Evolutionary conservation across 163 green algal species (phyloP), one percentile per base, ranked within the genome.

Genomic region (Chlorella variabilis): DNA sequence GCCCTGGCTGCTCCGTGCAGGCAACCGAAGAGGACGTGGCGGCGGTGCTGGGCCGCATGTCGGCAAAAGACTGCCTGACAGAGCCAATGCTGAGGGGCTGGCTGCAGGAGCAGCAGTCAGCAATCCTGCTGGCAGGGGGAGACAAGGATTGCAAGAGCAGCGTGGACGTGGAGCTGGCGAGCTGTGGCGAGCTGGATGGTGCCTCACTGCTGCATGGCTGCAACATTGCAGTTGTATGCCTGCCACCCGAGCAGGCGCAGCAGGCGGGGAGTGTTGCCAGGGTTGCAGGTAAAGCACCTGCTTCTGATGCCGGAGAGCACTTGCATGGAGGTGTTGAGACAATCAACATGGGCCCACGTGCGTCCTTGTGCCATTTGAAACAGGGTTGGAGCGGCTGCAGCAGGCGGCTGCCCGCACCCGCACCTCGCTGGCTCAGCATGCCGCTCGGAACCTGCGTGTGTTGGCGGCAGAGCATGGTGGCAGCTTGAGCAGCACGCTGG

Each of bases 1-100:
- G n/a, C n/a, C n/a, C n/a, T n/a, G n/a, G 21, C 20, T 36, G 20
- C 36, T 71, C 34, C 36, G 8, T 36, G 27, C 66, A 73, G 66
- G 66, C 38, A 5, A 73, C 39, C 18, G 67, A 15, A 25, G 39
- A 59, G 23, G 67, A 75, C 21, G 41, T 75, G 41, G 67, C 67
- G 3, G 67, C 67, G 3, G 6, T 56, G 41, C 67, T 75, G 67
- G 27, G 45, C 39, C 67, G 67, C 41, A 56, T 75, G 67, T n/a
- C 67, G 29, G 39, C 45, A 0, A 27, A 41, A 2, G 62, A 41
- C 33, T 29, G 62, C 62, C 62, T 70, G 62, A 8, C 33, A 8
- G 31, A 29, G 34, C 15, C 36, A 6, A 33, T 33, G 18, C 13
- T 70, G 33, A 1, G 45, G 62, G 62, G 62, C 33, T 70, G 62